A percentile compares a stretch with the other conserved stretches of the same genome.
These are phyloP conservation scores for Dactylellina cionopaga DNA, from an alignment of 2,329 filamentous ascomycete species.

Conservation along the genomic window DNA sequence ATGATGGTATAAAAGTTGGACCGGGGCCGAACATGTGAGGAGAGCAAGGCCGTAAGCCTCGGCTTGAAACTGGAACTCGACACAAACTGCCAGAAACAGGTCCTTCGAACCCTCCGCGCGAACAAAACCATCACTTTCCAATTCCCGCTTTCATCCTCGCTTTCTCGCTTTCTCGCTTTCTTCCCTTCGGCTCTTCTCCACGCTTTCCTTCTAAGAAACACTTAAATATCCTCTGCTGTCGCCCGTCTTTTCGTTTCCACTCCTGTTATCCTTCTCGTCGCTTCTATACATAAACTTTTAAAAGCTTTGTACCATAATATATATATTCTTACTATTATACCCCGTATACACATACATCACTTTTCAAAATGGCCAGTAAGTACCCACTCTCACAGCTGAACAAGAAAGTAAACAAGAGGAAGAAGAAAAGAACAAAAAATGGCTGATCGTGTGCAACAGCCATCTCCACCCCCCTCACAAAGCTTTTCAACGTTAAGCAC, in stretches of 20 bases:
- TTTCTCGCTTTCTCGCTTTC: not conserved
- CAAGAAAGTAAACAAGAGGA: too few relatives aligned
- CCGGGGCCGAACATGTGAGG: constrained; percentile 51
- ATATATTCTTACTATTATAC: constrained; percentile 3
- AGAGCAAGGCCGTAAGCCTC: constrained; percentile 28
- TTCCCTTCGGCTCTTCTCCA: too few relatives aligned
- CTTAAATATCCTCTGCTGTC: constrained; percentile 37
- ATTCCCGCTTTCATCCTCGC: constrained; percentile 50
- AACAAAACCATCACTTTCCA: constrained; percentile 20
- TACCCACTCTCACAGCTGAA: not conserved
- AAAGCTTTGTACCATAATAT: not conserved
- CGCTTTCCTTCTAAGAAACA: not conserved
- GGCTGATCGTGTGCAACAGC: constrained; percentile 41
- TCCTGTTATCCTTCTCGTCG: constrained; percentile 10
- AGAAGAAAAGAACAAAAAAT: too few relatives aligned
- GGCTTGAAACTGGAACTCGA: constrained; percentile 31
- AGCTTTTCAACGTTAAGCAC: constrained; percentile 98
- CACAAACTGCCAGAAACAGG: too few relatives aligned
- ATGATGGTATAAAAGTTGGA: too few relatives aligned
- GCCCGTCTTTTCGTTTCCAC: not conserved
- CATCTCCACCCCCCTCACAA: constrained; percentile 89
- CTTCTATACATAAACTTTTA: constrained; percentile 5
- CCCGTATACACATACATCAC: constrained; percentile 3
- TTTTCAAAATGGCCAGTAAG: constrained; percentile 45
- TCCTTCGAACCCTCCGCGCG: too few relatives aligned